These are phyloP conservation scores for Trichocladium uniseriatum DNA, from an alignment of 495 filamentous ascomycete species.

Conservation along the genomic window DNA sequence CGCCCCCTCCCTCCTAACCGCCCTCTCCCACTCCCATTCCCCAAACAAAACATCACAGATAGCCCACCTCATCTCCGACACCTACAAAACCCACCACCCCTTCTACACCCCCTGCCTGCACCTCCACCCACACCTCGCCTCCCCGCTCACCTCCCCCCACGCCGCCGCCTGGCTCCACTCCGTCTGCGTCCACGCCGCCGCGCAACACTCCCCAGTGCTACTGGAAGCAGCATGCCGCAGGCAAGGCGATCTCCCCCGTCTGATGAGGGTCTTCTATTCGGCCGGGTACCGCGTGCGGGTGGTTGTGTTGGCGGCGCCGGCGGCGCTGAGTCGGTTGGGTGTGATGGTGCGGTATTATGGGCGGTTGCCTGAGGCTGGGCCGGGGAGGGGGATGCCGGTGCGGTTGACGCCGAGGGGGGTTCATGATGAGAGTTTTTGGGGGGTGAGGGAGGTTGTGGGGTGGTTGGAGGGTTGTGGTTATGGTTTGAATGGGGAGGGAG, in stretches of 20 bases:
- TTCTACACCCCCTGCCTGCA: slow-evolving; percentile 16
- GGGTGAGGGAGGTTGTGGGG: slow-evolving; percentile 19
- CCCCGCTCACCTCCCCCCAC: slow-evolving; percentile 18
- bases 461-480: too few species aligned
- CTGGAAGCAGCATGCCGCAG: slow-evolving; percentile 30
- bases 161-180: slow-evolving; percentile 30
- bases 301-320: slow-evolving; percentile 27
- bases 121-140: slow-evolving; percentile 18
- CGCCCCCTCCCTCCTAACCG: slow-evolving; percentile 20
- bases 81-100: slow-evolving; percentile 38
- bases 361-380: slow-evolving; percentile 20
- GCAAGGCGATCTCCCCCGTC: slow-evolving; percentile 21
- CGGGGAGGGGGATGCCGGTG: slow-evolving; percentile 16
- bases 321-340: slow-evolving; percentile 26
- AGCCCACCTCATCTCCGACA: slow-evolving; percentile 35
- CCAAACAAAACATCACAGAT: background rate
- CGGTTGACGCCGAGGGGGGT: slow-evolving; percentile 30
- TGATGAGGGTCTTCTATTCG: slow-evolving; percentile 25
- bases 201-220: slow-evolving; percentile 17
- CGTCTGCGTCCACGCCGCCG: slow-evolving; percentile 19
- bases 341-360: slow-evolving; percentile 24
- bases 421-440: slow-evolving; percentile 30
- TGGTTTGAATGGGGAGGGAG: too few species aligned
- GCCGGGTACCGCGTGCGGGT: slow-evolving; percentile 24
- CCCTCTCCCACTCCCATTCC: slow-evolving; percentile 8